Conservation (phyloP, 441 rosid genomes). For the Euphorbia corollata region DNA sequence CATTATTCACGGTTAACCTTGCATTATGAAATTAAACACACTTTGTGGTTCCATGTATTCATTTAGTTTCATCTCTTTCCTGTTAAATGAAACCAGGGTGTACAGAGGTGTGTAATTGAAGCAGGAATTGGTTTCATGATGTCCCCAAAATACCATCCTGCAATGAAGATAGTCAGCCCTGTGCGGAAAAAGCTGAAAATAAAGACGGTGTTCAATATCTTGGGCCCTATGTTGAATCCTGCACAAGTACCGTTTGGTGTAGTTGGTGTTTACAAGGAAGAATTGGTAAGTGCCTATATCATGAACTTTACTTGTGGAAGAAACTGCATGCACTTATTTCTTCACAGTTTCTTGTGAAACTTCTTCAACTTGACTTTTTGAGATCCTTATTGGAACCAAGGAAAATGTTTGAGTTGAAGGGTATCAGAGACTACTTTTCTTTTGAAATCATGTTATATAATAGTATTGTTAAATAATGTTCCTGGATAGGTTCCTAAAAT, state of each 20-base stretch:
- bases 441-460: slow-evolving; percentile 11
- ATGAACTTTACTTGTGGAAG: slow-evolving; percentile 2
- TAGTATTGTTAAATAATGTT: slow-evolving; percentile 10
- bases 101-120: slow-evolving; percentile 69
- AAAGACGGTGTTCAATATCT: slow-evolving; percentile 72
- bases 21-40: not conserved
- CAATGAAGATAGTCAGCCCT: slow-evolving; percentile 78
- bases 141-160: slow-evolving; percentile 84
- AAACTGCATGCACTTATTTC: not conserved
- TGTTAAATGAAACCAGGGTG: slow-evolving; percentile 37
- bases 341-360: not conserved
- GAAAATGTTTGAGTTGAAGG: not conserved
- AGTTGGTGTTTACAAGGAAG: slow-evolving; percentile 79
- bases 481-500: slow-evolving; percentile 67
- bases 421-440: not conserved
- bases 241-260: slow-evolving; percentile 76
- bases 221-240: slow-evolving; percentile 96
- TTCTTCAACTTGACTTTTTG: not conserved
- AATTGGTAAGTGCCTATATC: slow-evolving; percentile 44
- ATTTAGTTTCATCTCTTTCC: not conserved
- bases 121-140: slow-evolving; percentile 95
- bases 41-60: not conserved
- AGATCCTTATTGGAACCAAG: not conserved
- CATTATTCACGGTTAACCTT: not conserved
- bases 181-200: slow-evolving; percentile 79